A percentile compares a stretch with the other conserved stretches of the same genome.
Conservation (phyloP, 768 basidiomycete species). For the Cystoderma amianthinum region DNA sequence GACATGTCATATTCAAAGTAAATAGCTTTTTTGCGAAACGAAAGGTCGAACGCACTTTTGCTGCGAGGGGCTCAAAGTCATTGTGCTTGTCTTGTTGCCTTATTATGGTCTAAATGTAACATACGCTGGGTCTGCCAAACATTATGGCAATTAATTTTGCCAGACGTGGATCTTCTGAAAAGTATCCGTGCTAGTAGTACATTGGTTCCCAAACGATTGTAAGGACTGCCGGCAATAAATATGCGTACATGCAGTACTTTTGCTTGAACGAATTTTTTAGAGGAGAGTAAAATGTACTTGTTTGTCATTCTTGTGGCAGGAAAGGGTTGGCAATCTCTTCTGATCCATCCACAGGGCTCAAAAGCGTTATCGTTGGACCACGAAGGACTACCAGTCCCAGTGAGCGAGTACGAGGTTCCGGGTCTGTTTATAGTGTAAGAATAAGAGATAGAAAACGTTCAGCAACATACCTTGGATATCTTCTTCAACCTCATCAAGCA, state of each 20-base stretch:
- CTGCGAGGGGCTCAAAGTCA: no score
- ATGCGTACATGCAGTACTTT: no score
- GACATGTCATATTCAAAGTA: no score
- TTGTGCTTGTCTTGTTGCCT: not conserved
- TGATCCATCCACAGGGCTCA: conserved; percentile 92
- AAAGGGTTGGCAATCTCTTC: conserved; percentile 95
- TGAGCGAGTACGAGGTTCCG: conserved; percentile 52
- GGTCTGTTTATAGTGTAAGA: conserved; percentile 30
- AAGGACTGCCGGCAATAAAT: no score
- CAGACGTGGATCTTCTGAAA: not conserved
- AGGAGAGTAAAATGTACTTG: no score
- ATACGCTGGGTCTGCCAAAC: not conserved
- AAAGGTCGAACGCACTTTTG: no score
- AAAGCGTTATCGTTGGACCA: conserved; percentile 89
- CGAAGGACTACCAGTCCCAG: conserved; percentile 87
- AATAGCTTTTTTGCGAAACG: no score
- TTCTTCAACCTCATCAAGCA: conserved; percentile 93
- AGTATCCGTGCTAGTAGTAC: not conserved
- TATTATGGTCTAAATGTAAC: not conserved
- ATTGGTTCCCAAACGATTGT: not conserved
- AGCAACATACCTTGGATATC: conserved; percentile 54
- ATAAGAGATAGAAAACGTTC: not conserved
- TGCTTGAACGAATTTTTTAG: no score
- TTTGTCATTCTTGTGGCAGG: conserved; percentile 53
- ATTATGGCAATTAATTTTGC: conserved; percentile 5